Conservation (phyloP, 1,139 yeast species). For the Geotrichum cucujoidarum region DNA sequence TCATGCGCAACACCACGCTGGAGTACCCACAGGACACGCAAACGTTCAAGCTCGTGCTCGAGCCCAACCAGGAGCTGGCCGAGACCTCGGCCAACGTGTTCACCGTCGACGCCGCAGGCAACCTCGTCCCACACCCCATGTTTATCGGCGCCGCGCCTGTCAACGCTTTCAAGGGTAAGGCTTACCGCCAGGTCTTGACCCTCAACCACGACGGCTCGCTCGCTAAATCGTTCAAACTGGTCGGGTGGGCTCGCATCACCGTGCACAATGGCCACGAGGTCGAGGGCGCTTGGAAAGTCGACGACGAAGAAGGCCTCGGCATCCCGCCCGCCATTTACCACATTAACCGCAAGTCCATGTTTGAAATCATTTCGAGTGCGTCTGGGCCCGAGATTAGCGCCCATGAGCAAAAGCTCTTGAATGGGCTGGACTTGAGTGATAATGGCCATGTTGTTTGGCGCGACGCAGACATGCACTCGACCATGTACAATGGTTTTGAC, state of each 20-base stretch:
- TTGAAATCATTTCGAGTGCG: slow-evolving; percentile 16
- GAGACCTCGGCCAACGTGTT: slow-evolving; percentile 16
- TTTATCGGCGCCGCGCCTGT: slow-evolving; percentile 16
- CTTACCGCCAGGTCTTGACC: slow-evolving; percentile 28
- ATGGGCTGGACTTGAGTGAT: slow-evolving; percentile 4
- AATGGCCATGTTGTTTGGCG: slow-evolving; percentile 32
- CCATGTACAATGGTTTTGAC: slow-evolving; percentile 14
- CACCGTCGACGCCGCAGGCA: slow-evolving; percentile 25
- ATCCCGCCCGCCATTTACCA: slow-evolving; percentile 33
- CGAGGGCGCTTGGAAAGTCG: slow-evolving; percentile 35
- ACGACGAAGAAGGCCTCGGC: slow-evolving; percentile 33
- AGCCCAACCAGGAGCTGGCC: slow-evolving; percentile 24
- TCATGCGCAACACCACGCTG: slow-evolving; percentile 27
- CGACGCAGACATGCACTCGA: slow-evolving; percentile 30
- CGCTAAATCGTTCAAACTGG: slow-evolving; percentile 25
- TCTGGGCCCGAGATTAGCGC: slow-evolving; percentile 19
- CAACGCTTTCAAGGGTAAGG: slow-evolving; percentile 29
- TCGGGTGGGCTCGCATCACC: slow-evolving; percentile 36
- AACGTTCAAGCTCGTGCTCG: slow-evolving; percentile 30
- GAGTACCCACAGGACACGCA: slow-evolving; percentile 30
- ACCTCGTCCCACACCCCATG: slow-evolving; percentile 26
- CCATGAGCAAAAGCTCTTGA: slow-evolving; percentile 23
- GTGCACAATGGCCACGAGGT: slow-evolving; percentile 22
- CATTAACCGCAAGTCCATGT: slow-evolving; percentile 22
- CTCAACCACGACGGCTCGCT: slow-evolving; percentile 25